phyloP scores from a whole-genome alignment of 169 alveolate genomes.

The Plasmodium reichenowi region DNA sequence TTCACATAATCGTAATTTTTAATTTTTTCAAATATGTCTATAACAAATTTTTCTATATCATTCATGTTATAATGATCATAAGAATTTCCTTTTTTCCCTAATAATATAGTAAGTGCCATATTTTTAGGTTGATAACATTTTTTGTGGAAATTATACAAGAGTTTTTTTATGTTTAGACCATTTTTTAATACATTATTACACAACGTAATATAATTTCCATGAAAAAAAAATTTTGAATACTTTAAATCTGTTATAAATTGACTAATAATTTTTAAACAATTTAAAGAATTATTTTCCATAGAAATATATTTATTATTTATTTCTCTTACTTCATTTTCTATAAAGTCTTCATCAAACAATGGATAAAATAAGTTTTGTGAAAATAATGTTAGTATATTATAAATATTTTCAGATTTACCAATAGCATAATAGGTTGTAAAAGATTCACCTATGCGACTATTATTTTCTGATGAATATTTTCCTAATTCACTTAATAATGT shows the following conservation, averaged over 20 bases:
- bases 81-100: constrained; percentile 46
- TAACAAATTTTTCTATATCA: constrained; percentile 61
- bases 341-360: constrained; percentile 52
- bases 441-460: constrained; percentile 44
- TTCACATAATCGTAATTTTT: constrained; percentile 24
- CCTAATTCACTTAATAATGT: constrained; percentile 71
- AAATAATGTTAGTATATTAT: constrained; percentile 64
- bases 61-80: constrained; percentile 55
- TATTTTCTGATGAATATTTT: constrained; percentile 48
- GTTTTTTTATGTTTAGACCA: constrained; percentile 44
- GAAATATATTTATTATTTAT: constrained; percentile 56
- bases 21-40: constrained; percentile 45
- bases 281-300: constrained; percentile 50
- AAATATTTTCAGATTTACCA: constrained; percentile 55
- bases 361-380: constrained; percentile 74
- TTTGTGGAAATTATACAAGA: constrained; percentile 43
- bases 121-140: constrained; percentile 75
- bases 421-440: constrained; percentile 50
- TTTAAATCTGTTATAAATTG: constrained; percentile 63
- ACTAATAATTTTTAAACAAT: constrained; percentile 48
- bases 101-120: constrained; percentile 60
- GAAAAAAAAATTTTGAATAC: constrained; percentile 55
- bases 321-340: constrained; percentile 60
- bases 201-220: constrained; percentile 71
- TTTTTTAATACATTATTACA: constrained; percentile 69